Percentiles rank a stretch among this genome's conserved stretches.
These are phyloP conservation scores for Cyberlindnera saturnus DNA, from an alignment of 805 yeast species.

Conservation along the genomic window DNA sequence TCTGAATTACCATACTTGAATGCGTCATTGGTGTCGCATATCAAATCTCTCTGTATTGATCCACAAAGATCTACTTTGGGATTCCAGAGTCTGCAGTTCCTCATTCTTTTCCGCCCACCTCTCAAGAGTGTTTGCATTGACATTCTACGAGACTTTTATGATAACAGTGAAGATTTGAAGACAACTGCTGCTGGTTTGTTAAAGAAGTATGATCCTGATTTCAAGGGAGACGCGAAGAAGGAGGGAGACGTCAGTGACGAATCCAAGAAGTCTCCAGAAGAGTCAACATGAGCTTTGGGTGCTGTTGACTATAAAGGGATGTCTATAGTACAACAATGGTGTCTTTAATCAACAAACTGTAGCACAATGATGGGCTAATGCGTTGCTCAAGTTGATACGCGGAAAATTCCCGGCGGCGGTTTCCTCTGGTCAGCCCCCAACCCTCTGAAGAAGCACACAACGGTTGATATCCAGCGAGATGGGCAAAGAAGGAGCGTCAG, in stretches of 20 bases:
- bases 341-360: too few relatives aligned
- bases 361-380: too few relatives aligned
- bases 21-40: constrained; percentile 51
- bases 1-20: constrained; percentile 83
- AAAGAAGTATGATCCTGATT: constrained; percentile 34
- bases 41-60: constrained; percentile 74
- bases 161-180: constrained; percentile 42
- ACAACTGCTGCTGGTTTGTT: constrained; percentile 41
- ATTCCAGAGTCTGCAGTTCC: constrained; percentile 70
- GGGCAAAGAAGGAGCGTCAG: constrained; percentile 15
- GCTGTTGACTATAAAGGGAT: too few relatives aligned
- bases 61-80: constrained; percentile 82
- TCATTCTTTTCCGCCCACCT: constrained; percentile 90
- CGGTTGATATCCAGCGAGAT: background rate
- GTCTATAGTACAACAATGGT: too few relatives aligned
- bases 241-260: background rate
- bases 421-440: background rate
- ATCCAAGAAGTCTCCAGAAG: too few relatives aligned
- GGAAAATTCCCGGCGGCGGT: too few relatives aligned
- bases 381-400: too few relatives aligned
- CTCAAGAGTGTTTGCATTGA: constrained; percentile 47
- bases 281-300: too few relatives aligned
- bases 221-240: constrained; percentile 4
- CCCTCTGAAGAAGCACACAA: background rate
- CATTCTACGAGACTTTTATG: constrained; percentile 42